phyloP scores from a whole-genome alignment of 1,284 basidiomycete genomes.

The Naganishia sp. region DNA sequence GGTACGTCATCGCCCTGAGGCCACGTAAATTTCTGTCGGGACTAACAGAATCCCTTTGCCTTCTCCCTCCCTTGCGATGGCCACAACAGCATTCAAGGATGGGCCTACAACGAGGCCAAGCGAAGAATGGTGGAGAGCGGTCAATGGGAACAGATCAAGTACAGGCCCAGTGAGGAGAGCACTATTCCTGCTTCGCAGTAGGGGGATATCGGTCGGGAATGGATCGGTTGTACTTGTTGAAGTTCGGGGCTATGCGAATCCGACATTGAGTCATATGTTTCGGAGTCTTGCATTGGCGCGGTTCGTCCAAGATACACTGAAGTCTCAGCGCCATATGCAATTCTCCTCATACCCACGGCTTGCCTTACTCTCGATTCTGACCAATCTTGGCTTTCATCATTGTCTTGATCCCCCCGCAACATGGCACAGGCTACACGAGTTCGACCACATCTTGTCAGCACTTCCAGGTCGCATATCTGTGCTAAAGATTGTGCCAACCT shows the following conservation, averaged over 20 bases:
- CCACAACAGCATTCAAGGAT: slow-evolving; percentile 71
- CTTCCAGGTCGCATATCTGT: no score
- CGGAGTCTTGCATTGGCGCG: no score
- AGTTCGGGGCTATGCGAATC: neutral
- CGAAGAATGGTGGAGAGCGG: slow-evolving; percentile 82
- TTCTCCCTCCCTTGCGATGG: neutral
- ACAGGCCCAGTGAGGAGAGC: slow-evolving; percentile 57
- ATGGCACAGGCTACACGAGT: no score
- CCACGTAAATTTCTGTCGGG: neutral
- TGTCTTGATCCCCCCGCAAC: no score
- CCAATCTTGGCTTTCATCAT: no score
- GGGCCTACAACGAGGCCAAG: slow-evolving; percentile 86
- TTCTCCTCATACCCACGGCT: no score
- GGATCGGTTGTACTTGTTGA: slow-evolving; percentile 1
- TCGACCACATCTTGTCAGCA: no score
- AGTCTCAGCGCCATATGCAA: no score
- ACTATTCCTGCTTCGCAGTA: slow-evolving; percentile 23
- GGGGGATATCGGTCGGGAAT: neutral
- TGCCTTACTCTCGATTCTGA: no score
- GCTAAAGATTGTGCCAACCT: no score
- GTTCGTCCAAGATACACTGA: no score
- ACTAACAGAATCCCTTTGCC: neutral
- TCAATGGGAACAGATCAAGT: slow-evolving; percentile 68
- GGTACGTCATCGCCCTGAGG: slow-evolving; percentile 60
- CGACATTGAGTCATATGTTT: neutral